A percentile compares a stretch with the other conserved stretches of the same genome.
Conservation (phyloP, 257 asterid species). For the Fraxinus quadrangulata region DNA sequence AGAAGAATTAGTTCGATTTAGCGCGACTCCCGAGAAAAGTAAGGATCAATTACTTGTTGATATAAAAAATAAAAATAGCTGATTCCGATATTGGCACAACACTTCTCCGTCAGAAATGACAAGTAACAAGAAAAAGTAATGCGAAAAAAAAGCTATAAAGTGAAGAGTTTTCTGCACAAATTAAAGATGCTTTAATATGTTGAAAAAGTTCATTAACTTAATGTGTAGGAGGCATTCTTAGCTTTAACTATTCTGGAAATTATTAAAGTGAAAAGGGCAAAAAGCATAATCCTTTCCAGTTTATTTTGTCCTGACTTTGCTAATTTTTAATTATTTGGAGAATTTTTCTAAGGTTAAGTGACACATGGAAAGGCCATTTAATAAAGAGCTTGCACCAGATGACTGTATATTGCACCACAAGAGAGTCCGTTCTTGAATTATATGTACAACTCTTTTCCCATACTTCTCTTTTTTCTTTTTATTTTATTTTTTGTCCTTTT, state of each 20-base stretch:
- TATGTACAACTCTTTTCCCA: not conserved
- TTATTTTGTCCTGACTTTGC: not conserved
- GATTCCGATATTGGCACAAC: too few species aligned
- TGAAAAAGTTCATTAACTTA: not conserved
- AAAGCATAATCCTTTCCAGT: not conserved
- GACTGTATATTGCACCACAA: constrained; percentile 26
- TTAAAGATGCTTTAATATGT: not conserved
- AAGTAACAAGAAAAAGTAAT: too few species aligned
- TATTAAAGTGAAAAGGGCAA: not conserved
- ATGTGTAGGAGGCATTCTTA: not conserved
- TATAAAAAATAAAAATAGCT: too few species aligned
- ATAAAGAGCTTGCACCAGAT: constrained; percentile 5
- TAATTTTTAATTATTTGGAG: not conserved
- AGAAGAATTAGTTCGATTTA: too few species aligned
- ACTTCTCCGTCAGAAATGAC: too few species aligned
- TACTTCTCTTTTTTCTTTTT: not conserved
- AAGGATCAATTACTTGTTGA: too few species aligned
- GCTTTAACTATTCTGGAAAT: not conserved
- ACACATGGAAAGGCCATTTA: not conserved
- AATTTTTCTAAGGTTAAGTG: not conserved
- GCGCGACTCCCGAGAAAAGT: too few species aligned
- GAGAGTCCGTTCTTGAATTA: not conserved
- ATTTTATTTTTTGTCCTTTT: not conserved
- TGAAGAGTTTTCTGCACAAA: not conserved
- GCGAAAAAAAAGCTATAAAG: too few species aligned